A percentile compares a stretch with the other conserved stretches of the same genome.
Evolutionary conservation across 352 stramenopile genomes (phyloP).

Genomic region (Pythium insidiosum): DNA sequence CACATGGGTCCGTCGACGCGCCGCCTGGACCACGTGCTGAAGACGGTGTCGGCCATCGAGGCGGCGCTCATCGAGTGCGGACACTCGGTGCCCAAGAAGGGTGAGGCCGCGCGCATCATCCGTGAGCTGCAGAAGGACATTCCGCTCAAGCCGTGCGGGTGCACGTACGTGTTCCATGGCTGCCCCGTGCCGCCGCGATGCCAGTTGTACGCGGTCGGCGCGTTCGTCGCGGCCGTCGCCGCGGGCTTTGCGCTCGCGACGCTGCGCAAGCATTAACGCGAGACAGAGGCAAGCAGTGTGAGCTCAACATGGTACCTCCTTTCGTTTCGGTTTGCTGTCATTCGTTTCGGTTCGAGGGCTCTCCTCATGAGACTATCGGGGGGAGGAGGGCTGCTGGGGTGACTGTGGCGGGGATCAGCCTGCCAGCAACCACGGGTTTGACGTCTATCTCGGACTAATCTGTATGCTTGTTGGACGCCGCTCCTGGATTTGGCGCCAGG

Average conservation of each 20-base stretch:
- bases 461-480: too few species aligned
- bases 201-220: slow-evolving; percentile 56
- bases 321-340: too few species aligned
- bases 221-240: slow-evolving; percentile 46
- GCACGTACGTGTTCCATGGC: slow-evolving; percentile 29
- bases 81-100: slow-evolving; percentile 45
- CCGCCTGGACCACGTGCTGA: slow-evolving; percentile 64
- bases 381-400: too few species aligned
- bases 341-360: too few species aligned
- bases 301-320: background rate
- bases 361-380: too few species aligned
- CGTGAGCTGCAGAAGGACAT: slow-evolving; percentile 44
- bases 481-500: too few species aligned
- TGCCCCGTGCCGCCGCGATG: slow-evolving; percentile 65
- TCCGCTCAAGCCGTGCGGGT: slow-evolving; percentile 40
- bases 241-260: slow-evolving; percentile 44
- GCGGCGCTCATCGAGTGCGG: slow-evolving; percentile 63
- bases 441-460: too few species aligned
- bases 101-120: slow-evolving; percentile 46
- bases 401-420: too few species aligned
- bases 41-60: slow-evolving; percentile 67
- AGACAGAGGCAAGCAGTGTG: background rate
- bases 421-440: too few species aligned
- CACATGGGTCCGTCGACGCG: slow-evolving; percentile 78
- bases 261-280: slow-evolving; percentile 34